A percentile compares a stretch with the other conserved stretches of the same genome.
Evolutionary conservation across 345 rosid genomes (phyloP).

Genomic region (Arabidopsis thaliana): TAIR10.1 NC_003071.7:881501-882000

Average conservation of each 20-base stretch:
- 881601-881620: background rate
- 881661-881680: background rate
- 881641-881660: background rate
- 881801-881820: background rate
- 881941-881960: background rate
- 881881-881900: background rate
- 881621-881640: background rate
- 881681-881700: slow-evolving; percentile 18
- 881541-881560: background rate
- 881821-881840: background rate
- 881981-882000: background rate
- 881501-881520: background rate
- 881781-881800: background rate
- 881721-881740: slow-evolving; percentile 1
- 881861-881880: background rate
- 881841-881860: background rate
- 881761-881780: slow-evolving; percentile 11
- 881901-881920: too few relatives aligned
- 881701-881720: slow-evolving; percentile 1
- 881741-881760: background rate
- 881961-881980: background rate
- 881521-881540: background rate
- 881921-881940: background rate
- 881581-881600: too few relatives aligned
- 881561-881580: too few relatives aligned